Evolutionary conservation across 2,329 filamentous ascomycete genomes (phyloP).

Genomic region (Aureobasidium leucospermi): DNA sequence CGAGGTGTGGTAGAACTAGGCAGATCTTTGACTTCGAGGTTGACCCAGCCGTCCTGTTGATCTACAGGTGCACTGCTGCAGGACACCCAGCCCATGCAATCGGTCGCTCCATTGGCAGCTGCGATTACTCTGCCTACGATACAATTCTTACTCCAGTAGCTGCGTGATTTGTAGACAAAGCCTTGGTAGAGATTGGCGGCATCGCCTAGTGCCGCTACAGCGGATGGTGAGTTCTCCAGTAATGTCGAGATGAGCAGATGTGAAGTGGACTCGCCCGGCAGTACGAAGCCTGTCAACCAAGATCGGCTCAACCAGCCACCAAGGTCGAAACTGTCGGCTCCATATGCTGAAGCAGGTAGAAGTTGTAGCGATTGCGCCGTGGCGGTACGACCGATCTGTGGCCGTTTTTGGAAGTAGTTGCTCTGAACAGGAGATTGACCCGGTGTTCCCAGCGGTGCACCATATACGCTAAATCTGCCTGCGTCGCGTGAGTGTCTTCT

Average conservation of each 20-base stretch:
- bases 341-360: conserved; percentile 6
- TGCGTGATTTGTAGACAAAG: conserved; percentile 42
- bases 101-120: conserved; percentile 35
- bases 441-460: conserved; percentile 32
- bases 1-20: conserved; percentile 22
- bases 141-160: conserved; percentile 52
- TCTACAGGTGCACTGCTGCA: conserved; percentile 32
- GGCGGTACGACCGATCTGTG: conserved; percentile 1
- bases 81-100: conserved; percentile 51
- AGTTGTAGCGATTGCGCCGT: conserved; percentile 15
- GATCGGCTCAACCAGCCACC: conserved; percentile 50
- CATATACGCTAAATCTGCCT: conserved; percentile 29
- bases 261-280: conserved; percentile 47
- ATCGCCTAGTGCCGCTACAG: conserved; percentile 42
- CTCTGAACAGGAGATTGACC: conserved; percentile 14
- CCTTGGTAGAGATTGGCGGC: conserved; percentile 48
- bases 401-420: conserved; percentile 15
- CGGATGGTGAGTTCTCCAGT: conserved; percentile 47
- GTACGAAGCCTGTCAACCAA: conserved; percentile 47
- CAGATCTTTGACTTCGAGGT: conserved; percentile 34
- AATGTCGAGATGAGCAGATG: conserved; percentile 50
- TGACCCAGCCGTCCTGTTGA: conserved; percentile 42
- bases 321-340: conserved; percentile 23
- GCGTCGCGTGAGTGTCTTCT: neutral
- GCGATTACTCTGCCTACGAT: conserved; percentile 49